Evolutionary conservation across 83 land plant species (phyloP).

Genomic region (Picea abies): DNA sequence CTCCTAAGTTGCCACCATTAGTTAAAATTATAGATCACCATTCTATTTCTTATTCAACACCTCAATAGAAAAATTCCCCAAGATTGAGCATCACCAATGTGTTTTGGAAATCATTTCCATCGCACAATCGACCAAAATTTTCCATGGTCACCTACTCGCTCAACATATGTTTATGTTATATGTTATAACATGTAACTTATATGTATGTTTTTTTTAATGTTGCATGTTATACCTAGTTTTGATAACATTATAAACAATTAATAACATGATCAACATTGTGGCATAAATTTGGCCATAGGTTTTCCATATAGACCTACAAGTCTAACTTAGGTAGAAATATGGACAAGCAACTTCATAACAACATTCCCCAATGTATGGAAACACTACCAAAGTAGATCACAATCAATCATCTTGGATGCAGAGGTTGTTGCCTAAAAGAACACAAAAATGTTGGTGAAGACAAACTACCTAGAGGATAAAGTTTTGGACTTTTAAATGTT

Average conservation of each 20-base stretch:
- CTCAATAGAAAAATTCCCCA: conserved; percentile 63
- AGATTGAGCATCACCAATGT: conserved; percentile 50
- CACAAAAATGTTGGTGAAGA: conserved; percentile 22
- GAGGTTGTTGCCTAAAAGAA: not conserved
- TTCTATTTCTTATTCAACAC: conserved; percentile 67
- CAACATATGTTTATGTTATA: too few species aligned
- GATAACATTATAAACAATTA: too few species aligned
- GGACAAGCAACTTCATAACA: not conserved
- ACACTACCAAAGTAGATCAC: not conserved
- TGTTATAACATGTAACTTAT: too few species aligned
- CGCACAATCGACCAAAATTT: not conserved
- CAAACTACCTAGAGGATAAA: conserved; percentile 46
- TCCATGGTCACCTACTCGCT: not conserved
- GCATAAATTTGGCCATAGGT: conserved; percentile 4
- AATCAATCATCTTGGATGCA: not conserved
- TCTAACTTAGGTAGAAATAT: not conserved
- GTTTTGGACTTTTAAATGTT: conserved; percentile 50
- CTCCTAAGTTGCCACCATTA: conserved; percentile 60
- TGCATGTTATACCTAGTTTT: too few species aligned
- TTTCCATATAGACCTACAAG: conserved; percentile 5
- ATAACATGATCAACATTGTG: conserved; percentile 2
- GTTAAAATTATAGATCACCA: conserved; percentile 46
- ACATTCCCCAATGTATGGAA: not conserved
- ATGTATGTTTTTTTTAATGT: too few species aligned
- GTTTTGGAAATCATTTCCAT: conserved; percentile 15